Evolutionary conservation across 2,329 filamentous ascomycete species (phyloP), one percentile per base, ranked within the genome.

Genomic region (Diaporthe vaccinii): DNA sequence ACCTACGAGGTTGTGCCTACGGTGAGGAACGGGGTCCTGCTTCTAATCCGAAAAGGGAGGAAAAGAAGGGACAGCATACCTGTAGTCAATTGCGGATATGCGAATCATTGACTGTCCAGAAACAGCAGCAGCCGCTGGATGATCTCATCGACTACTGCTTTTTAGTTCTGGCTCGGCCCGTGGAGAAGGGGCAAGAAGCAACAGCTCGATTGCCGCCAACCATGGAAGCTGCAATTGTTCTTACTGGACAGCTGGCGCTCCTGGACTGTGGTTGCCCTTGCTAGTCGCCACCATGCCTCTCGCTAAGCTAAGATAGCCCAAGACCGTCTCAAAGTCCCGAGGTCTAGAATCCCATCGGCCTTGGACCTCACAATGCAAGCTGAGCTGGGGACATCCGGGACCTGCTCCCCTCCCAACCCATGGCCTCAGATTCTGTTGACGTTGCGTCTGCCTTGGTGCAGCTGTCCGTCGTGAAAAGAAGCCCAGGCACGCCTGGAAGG

Each of bases 61-160:
- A 25, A n/a, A 34, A 20, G 34, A n/a, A 14, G 41, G 25, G 39
- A 25, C 7, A 9, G 15, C 1, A 6, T 39, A 41, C 7, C 12
- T 31, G 39, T 46, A 25, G 9, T 22, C 39, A 36, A 67, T 68
- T 34, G 44, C 62, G 28, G 44, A 14, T 51, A 68, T 51, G 46
- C 46, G 65, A 39, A 68, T 68, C 65, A 68, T 68, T 39, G 65
- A 68, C 65, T 68, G 59, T 36, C 31, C 14, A 46, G 58, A 34
- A 36, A 12, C 36, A 44, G 25, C 59, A 62, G 3, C 25, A 46
- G 17, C 39, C 2, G 36, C 20, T 39, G 46, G 20, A 69, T 69
- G 65, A 69, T 49, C 65, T 69, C 65, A 69, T 69, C 8, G 65
- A 69, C 65, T 69, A 69, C 65, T 69, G 65, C 14, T 0, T 31